These are phyloP conservation scores for Monilinia polystroma DNA, from an alignment of 2,329 filamentous ascomycete genomes.

Conservation along the genomic window DNA sequence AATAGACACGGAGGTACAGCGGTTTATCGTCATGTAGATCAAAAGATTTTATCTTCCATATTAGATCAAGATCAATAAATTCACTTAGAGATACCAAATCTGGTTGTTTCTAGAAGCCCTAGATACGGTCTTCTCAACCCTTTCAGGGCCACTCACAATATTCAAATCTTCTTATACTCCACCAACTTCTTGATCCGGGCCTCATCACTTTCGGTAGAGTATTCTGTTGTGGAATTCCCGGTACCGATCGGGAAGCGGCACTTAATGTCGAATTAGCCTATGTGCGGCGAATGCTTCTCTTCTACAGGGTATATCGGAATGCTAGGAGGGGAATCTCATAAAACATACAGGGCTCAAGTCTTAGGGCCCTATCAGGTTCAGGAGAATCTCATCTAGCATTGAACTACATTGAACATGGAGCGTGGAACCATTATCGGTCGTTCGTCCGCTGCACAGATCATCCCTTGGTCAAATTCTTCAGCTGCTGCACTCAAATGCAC, in stretches of 20 bases:
- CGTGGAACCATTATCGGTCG: constrained; percentile 8
- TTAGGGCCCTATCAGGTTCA: constrained; percentile 5
- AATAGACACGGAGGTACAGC: background rate
- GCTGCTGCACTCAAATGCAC: constrained; percentile 12
- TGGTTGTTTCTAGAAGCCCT: background rate
- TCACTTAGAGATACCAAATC: background rate
- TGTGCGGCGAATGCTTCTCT: constrained; percentile 2
- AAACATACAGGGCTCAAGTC: constrained; percentile 8
- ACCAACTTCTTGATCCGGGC: constrained; percentile 1
- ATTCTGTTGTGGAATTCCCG: constrained; percentile 12
- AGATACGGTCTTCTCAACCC: background rate
- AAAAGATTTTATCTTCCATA: background rate
- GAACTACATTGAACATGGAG: background rate
- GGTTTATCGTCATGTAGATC: background rate
- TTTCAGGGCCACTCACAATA: too few species aligned
- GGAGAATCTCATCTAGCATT: constrained; percentile 4
- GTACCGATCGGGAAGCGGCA: constrained; percentile 15
- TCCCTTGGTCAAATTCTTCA: constrained; percentile 20
- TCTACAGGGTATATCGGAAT: background rate
- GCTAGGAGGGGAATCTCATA: background rate
- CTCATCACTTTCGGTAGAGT: constrained; percentile 5
- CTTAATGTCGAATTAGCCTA: constrained; percentile 8
- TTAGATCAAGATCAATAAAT: background rate
- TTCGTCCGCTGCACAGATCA: constrained; percentile 24
- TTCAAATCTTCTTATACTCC: constrained; percentile 2